A percentile compares a stretch with the other conserved stretches of the same genome.
Conservation (phyloP, 176 grass and related monocot genomes). For the Triticum monococcum region DNA sequence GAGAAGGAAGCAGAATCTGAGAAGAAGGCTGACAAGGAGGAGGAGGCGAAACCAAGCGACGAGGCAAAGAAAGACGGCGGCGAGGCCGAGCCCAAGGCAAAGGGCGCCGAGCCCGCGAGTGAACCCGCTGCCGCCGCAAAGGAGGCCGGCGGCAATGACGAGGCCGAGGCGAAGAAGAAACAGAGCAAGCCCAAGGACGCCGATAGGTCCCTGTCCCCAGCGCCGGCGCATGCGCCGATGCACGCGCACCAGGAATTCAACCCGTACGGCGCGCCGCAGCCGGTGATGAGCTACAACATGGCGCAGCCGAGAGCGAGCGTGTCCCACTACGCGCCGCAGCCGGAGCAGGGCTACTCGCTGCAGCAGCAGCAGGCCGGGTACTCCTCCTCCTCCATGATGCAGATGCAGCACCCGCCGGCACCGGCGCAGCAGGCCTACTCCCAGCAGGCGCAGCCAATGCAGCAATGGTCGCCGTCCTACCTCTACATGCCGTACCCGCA, state of each 20-base stretch:
- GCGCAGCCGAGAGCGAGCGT: conserved; percentile 56
- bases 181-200: conserved; percentile 18
- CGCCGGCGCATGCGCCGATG: not conserved
- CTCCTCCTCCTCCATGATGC: not conserved
- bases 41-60: conserved; percentile 5
- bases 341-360: conserved; percentile 25
- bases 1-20: conserved; percentile 19
- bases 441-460: conserved; percentile 8
- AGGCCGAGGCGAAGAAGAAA: conserved; percentile 27
- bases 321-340: conserved; percentile 52
- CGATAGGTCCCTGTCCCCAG: not conserved
- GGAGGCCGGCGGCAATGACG: conserved; percentile 18
- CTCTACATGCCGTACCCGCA: conserved; percentile 41
- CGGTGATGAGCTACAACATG: conserved; percentile 67
- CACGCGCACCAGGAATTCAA: conserved; percentile 16
- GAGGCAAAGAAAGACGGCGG: conserved; percentile 38
- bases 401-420: not conserved
- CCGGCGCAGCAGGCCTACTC: conserved; percentile 14
- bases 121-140: conserved; percentile 21
- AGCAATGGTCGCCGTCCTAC: conserved; percentile 54
- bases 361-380: not conserved
- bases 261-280: conserved; percentile 36
- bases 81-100: conserved; percentile 31
- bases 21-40: conserved; percentile 20
- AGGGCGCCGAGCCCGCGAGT: conserved; percentile 22